Evolutionary conservation across 805 yeast genomes (phyloP).

Genomic region (Starmerella powellii): DNA sequence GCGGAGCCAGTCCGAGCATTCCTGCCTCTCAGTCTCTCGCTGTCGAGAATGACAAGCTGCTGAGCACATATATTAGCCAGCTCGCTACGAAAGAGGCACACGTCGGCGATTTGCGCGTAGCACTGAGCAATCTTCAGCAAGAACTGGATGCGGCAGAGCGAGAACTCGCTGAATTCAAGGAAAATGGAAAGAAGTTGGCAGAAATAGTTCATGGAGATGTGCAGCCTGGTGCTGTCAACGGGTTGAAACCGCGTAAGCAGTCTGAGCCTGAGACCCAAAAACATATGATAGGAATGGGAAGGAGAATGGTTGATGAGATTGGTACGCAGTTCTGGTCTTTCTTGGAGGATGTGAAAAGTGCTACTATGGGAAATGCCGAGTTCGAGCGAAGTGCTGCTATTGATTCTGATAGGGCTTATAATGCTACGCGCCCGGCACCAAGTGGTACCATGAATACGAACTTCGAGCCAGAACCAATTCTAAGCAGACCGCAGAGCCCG

Average conservation of each 20-base stretch:
- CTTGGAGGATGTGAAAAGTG: conserved; percentile 29
- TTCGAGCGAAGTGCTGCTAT: conserved; percentile 6
- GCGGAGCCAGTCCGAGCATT: too few species aligned
- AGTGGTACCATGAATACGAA: too few species aligned
- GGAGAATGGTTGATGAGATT: conserved; percentile 28
- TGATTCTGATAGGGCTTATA: too few species aligned
- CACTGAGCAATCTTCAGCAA: conserved; percentile 23
- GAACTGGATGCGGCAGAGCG: conserved; percentile 30
- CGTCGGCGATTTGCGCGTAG: conserved; percentile 30
- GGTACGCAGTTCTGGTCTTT: conserved; percentile 30
- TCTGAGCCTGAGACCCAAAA: neutral
- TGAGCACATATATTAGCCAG: conserved; percentile 15
- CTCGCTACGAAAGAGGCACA: conserved; percentile 32
- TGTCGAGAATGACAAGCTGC: conserved; percentile 1
- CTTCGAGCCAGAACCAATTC: too few species aligned
- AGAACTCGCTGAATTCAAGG: conserved; percentile 26
- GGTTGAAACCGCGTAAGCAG: neutral
- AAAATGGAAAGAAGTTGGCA: conserved; percentile 16
- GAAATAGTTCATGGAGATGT: conserved; percentile 4
- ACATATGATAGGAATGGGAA: conserved; percentile 26
- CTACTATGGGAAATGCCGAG: conserved; percentile 28
- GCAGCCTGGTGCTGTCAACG: neutral
- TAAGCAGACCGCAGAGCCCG: conserved; percentile 12
- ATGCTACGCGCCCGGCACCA: too few species aligned
- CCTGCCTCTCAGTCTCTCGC: too few species aligned